Conservation (phyloP, 1,284 basidiomycete species). For the Austropuccinia psidii region DNA sequence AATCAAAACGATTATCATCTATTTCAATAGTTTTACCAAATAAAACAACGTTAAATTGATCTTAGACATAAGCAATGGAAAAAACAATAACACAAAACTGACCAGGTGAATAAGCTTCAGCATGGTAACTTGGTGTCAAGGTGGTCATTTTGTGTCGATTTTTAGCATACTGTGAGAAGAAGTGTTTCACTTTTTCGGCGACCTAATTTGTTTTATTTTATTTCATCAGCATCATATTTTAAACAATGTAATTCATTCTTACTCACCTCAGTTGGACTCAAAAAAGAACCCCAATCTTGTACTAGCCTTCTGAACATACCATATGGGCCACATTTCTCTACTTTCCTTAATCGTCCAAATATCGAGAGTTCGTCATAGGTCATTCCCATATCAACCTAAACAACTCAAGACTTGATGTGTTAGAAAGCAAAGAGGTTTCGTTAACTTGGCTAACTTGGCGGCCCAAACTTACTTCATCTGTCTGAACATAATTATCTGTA, state of each 20-base stretch:
- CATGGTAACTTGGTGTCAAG: slow-evolving; percentile 36
- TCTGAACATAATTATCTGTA: slow-evolving; percentile 25
- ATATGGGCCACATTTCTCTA: slow-evolving; percentile 33
- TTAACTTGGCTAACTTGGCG: neutral
- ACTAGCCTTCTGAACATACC: slow-evolving; percentile 32
- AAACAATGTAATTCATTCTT: neutral
- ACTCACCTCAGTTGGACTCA: slow-evolving; percentile 31
- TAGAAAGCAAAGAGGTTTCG: neutral
- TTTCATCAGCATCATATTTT: neutral
- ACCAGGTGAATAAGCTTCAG: slow-evolving; percentile 34
- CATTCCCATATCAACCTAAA: slow-evolving; percentile 36
- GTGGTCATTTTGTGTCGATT: slow-evolving; percentile 37
- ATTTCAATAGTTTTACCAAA: no score
- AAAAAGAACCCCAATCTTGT: slow-evolving; percentile 27
- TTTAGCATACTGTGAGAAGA: slow-evolving; percentile 34
- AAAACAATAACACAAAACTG: neutral
- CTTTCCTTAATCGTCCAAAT: slow-evolving; percentile 31
- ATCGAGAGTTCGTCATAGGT: slow-evolving; percentile 35
- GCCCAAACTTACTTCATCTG: slow-evolving; percentile 24
- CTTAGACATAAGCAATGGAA: no score
- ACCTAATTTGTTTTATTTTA: neutral
- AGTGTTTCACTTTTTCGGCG: slow-evolving; percentile 34
- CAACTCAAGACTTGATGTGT: neutral
- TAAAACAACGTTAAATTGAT: no score
- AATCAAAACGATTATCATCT: slow-evolving; percentile 37